These are phyloP conservation scores for Crithidia sp. DNA, from an alignment of 208 protist genomes.

Conservation along the genomic window DNA sequence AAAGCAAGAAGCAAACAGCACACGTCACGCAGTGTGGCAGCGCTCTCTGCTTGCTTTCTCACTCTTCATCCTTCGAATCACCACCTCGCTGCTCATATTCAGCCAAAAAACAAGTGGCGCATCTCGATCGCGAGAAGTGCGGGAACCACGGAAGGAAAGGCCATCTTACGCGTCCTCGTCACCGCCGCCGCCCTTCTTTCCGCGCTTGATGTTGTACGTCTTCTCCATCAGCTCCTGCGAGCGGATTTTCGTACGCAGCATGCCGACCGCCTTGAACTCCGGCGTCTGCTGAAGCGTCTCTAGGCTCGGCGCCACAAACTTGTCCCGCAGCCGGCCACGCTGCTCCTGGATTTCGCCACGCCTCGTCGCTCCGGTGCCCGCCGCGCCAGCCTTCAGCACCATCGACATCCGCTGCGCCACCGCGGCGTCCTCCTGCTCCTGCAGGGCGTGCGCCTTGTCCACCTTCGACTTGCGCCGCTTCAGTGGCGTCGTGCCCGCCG, in stretches of 20 bases:
- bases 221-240: slow-evolving; percentile 66
- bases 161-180: slow-evolving; percentile 59
- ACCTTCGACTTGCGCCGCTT: slow-evolving; percentile 60
- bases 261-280: slow-evolving; percentile 52
- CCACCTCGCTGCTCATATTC: too few species aligned
- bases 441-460: slow-evolving; percentile 75
- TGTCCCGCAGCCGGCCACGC: slow-evolving; percentile 61
- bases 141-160: too few species aligned
- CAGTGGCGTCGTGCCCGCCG: slow-evolving; percentile 40
- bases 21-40: too few species aligned
- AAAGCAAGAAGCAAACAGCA: not conserved
- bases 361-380: slow-evolving; percentile 30
- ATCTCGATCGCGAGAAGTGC: too few species aligned
- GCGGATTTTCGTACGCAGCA: slow-evolving; percentile 33
- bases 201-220: slow-evolving; percentile 52
- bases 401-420: slow-evolving; percentile 34
- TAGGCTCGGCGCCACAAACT: slow-evolving; percentile 49
- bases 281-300: slow-evolving; percentile 67
- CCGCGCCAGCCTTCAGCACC: slow-evolving; percentile 43
- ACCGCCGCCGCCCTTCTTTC: slow-evolving; percentile 63
- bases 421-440: slow-evolving; percentile 80
- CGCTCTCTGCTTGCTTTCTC: too few species aligned
- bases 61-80: too few species aligned
- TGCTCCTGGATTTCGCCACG: slow-evolving; percentile 57
- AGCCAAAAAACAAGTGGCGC: too few species aligned